Base-by-base conservation (phyloP, 139 green algal genomes). In the Chlamydomonas incerta region DNA sequence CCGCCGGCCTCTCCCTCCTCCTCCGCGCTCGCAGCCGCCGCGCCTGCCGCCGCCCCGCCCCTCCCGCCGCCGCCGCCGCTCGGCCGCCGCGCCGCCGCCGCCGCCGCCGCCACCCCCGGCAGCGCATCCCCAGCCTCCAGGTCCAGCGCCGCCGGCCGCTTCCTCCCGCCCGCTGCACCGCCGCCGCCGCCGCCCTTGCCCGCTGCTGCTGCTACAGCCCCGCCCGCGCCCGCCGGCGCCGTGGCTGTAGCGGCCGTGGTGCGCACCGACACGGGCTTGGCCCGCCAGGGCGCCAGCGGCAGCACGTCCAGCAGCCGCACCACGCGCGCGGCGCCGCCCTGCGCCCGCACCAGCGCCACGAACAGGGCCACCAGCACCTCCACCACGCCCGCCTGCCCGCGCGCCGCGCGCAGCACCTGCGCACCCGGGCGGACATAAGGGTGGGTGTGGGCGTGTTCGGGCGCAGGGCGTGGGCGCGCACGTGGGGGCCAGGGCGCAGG, bases 361-460 rank as follows among this genome's bases (percentile, higher is more conserved):
- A 96, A 96, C 34, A 98, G 71, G 29, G 79, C 87, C 20, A 85
- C 85, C 73, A 98, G 87, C 81, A 94, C 73, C 91, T 96, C 95
- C 23, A 81, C 83, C 0, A 47, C 88, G 33, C 92, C 93, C 8
- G 57, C 23, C 62, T 70, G 74, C 60, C 20, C 33, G n/a, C 60
- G n/a, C 31, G 85, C 83, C 0, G 73, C 85, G 63, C 63, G 63
- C 41, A 86, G 62, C 69, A 92, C 41, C 67, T 70, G 82, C 4
- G 18, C 21, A 11, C 13, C 0, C 1, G 33, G 55, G 24, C 26
- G 50, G n/a, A 5, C 35, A 14, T 3, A 60, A 29, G 76, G 20
- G 24, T 2, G 21, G 31, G 9, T 35, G 55, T 11, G 18, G 31
- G 63, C 9, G 8, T 14, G 37, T 50, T 5, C 6, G 80, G 11